Evolutionary conservation across 768 basidiomycete genomes (phyloP), one percentile per base, ranked within the genome.

Genomic region (Scleroderma citrinum): DNA sequence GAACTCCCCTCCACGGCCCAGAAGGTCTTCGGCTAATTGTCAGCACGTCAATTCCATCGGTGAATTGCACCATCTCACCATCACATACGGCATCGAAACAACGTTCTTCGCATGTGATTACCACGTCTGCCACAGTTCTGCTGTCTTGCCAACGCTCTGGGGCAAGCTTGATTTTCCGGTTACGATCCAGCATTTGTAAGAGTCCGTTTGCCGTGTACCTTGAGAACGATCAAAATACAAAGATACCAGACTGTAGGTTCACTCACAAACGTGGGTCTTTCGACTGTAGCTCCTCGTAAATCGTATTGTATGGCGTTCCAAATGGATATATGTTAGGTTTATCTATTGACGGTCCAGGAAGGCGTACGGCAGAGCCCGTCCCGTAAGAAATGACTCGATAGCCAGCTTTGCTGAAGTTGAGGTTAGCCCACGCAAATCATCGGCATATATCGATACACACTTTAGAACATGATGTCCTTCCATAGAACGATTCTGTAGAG

Each of bases 41-140:
- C 54, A 56, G 47, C 30, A 58, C 37, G 44, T 46, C 44, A 51
- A 40, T 20, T 29, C 7, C 30, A 47, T 40, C 53, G 51, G 43
- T 53, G 24, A 38, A 32, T 34, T 44, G 48, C 51, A 53, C 38
- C 29, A 48, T 65, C 81, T 60, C 59, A 96, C 96, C 96, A 66
- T 98, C 96, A 63, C 94, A 96, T 17, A 99, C 96, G 1, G 92
- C 88, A 63, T 99, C 96, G 66, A 93, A 99, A 67, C 96, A 99
- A 46, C 95, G 82, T 66, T 99, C 96, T 71, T 98, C 96, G 66
- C 96, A 99, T 5, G 96, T 99, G 61, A 99, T 93, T 19, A 99
- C 96, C 19, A 99, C 77, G 63, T 99, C 96, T n/a, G 90, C 91
- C 8, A 95, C 77, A 1, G 80, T 82, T 61, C 73, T 86, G 47